phyloP scores from a whole-genome alignment of 2,329 filamentous ascomycete genomes.

The Coniochaeta hoffmannii region DNA sequence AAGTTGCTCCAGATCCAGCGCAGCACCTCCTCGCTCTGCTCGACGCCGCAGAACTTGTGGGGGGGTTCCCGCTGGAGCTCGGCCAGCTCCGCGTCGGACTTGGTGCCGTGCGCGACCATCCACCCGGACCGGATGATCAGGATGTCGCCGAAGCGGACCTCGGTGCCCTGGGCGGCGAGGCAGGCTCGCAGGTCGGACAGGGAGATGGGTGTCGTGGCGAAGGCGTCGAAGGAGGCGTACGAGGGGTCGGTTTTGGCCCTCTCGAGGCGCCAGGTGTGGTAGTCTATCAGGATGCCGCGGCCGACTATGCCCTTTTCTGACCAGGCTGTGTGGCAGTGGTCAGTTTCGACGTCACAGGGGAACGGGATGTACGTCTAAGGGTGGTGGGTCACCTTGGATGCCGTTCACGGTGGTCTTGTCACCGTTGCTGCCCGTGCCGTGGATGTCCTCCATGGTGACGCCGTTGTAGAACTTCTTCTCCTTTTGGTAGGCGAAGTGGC shows the following conservation, averaged over 20 bases:
- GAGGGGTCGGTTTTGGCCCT: conserved; percentile 19
- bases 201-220: conserved; percentile 25
- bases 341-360: not conserved
- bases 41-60: conserved; percentile 38
- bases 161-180: conserved; percentile 36
- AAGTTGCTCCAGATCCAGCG: conserved; percentile 33
- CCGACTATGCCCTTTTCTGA: conserved; percentile 47
- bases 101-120: conserved; percentile 29
- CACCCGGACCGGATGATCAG: conserved; percentile 41
- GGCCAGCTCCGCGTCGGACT: conserved; percentile 27
- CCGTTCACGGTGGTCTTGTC: conserved; percentile 30
- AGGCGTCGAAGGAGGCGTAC: conserved; percentile 22
- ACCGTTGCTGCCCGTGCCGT: conserved; percentile 19
- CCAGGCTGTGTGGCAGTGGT: conserved; percentile 29
- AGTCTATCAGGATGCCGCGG: conserved; percentile 46
- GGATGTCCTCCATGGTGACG: conserved; percentile 30
- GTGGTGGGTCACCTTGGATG: conserved; percentile 19
- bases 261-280: conserved; percentile 36
- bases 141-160: conserved; percentile 44
- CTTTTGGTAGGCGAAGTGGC: conserved; percentile 42
- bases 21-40: conserved; percentile 35
- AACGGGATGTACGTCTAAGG: too few relatives aligned
- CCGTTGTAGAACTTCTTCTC: conserved; percentile 24
- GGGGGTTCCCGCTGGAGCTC: conserved; percentile 26
- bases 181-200: conserved; percentile 27